Base-by-base conservation (phyloP, 2,329 filamentous ascomycete genomes). In the Colletotrichum sojae region DNA sequence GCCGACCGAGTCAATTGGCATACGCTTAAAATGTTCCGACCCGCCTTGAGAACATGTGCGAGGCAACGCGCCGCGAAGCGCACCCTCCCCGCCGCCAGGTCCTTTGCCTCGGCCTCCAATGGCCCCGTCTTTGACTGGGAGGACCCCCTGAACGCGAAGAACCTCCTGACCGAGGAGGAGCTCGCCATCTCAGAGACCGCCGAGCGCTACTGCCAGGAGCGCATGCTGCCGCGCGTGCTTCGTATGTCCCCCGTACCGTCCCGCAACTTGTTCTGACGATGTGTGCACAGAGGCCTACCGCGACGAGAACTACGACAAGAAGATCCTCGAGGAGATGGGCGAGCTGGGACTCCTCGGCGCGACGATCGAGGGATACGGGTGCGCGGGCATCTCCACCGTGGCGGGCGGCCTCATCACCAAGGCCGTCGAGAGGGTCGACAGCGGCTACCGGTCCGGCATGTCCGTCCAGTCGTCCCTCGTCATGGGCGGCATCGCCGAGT, bases 151-250 rank as follows among this genome's bases (percentile, higher is more conserved):
- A 88, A 87, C 27, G 86, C 91, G 43, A 90, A 90, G 75, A 92
- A 90, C 76, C 83, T 97, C 52, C 88, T 94, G 76, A 97, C 94
- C 1, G 93, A 97, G 73, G 96, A 99, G 69, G 96, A 99, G 81
- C 78, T 94, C 72, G 94, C 95, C 15, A 95, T 99, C 73, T 87
- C 92, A 49, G 94, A 98, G 75, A 97, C 94, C 6, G 95, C 95
- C 40, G 93, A 97, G 81, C 89, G 93, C 70, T 99, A 98, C 78
- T 98, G 95, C 78, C 95, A 98, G 80, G 95, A 98, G 79, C 89
- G 89, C 69, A 86, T 99, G 83, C 84, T 93, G 49, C 96, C 96
- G 58, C 87, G 95, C 72, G 92, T 99, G 58, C 86, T 98, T 69
- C 91, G 95, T 97, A 86, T 73, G 88, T 80, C 69, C 69, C 51